Evolutionary conservation across 1,284 basidiomycete species (phyloP), one percentile per base, ranked within the genome.

Genomic region (Irpex lacteus): DNA sequence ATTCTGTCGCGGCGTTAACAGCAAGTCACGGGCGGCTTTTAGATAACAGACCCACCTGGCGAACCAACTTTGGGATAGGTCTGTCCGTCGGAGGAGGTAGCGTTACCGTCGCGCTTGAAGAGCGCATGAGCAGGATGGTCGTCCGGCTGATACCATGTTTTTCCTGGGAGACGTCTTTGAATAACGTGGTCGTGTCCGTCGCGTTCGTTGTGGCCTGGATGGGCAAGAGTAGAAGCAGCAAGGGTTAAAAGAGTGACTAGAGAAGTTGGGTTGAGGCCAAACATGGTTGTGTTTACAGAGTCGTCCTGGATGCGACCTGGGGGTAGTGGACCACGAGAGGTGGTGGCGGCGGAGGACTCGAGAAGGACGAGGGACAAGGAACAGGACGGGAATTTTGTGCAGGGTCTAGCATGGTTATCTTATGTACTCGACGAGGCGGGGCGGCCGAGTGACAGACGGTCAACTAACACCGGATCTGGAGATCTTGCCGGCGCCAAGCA

Each of bases 51-150:
- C 82, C 44, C 68, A 90, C 88, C 79, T 36, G 81, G 77, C 26
- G 87, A 82, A 60, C 90, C 90, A 38, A 90, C 82, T 49, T 76
- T 65, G 38, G 87, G 74, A 70, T 86, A 88, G 55, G 66, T 68
- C 5, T 72, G 68, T 34, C 81, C 83, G 67, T 87, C 84, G 15
- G 70, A 73, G 38, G 71, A 73, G 0, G 73, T 71, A 2, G 40
- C 40, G n/a, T 47, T 47, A n/a, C 40, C 40, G 40, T 50, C 64
- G 58, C 64, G 64, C 34, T 75, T 67, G 77, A 90, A 91, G 60
- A 91, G 78, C 40, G 69, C 66, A 70, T 87, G 78, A n/a, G 80
- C 85, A 4, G 83, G 84, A 69, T 90, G 86, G 67, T 80, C 80
- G 4, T 80, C 72, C 52, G 73, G 70, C 38, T 89, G 89, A 69